Evolutionary conservation across 768 basidiomycete species (phyloP), one percentile per base, ranked within the genome.

Genomic region (Boletus eberwhitei): DNA sequence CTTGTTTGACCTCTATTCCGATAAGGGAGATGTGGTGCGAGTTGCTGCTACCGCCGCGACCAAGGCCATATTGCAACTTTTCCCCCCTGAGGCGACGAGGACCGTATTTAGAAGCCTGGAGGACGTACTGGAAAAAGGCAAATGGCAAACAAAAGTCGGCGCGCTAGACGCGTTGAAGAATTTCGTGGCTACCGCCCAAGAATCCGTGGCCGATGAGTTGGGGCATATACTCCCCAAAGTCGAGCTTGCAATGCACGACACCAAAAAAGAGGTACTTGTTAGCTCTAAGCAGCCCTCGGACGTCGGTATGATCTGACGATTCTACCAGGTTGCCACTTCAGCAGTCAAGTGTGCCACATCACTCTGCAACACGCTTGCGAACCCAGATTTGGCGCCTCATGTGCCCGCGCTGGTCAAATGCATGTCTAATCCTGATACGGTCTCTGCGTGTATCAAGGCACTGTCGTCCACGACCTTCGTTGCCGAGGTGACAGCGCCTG

Each of bases 71-170:
- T 73, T 96, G 56, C 91, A 91, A 66, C 80, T 88, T 42, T 83
- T 85, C 54, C 92, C 94, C 36, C 85, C 93, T 2, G 93, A 97
- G 70, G 79, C 88, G 3, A 85, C 80, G n/a, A 76, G 82, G 29
- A 63, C 81, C 50, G 82, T 88, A 8, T 91, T 90, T 61, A 77
- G 83, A 39, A 73, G 77, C 24, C 78, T 98, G 26, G 87, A 88
- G 64, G 77, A 77, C 29, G 82, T 95, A 57, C 69, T 98, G 22
- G 88, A 92, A 52, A 80, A 79, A 46, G 92, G 91, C 43, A 96
- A 97, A 74, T 98, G 96, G 96, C 82, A 87, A 59, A 84, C 88
- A 54, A 98, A 98, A 77, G 87, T 97, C n/a, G 93, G 90, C 16
- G 91, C 86, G 8, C 75, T 98, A 32, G 93, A 97, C 61, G 84